Percentiles rank a stretch among this genome's conserved stretches.
Conservation (phyloP, 345 rosid species). For the Litchi chinensis region DNA sequence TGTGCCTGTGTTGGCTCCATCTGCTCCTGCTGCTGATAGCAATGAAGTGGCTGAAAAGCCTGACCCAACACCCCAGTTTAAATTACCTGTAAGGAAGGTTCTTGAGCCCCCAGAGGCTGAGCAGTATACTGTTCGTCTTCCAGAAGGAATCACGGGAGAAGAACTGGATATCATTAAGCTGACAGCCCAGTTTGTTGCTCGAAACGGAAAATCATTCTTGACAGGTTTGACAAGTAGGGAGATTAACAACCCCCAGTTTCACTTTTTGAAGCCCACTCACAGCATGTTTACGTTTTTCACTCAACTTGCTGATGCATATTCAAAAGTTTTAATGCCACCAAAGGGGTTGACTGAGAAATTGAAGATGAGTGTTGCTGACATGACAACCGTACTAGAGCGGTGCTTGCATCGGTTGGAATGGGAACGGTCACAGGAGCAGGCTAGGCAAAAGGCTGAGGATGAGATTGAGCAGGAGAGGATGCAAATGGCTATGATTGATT, state of each 20-base stretch:
- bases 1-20: slow-evolving; percentile 28
- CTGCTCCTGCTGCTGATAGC: slow-evolving; percentile 28
- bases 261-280: slow-evolving; percentile 64
- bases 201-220: slow-evolving; percentile 62
- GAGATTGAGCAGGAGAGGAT: slow-evolving; percentile 67
- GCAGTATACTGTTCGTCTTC: slow-evolving; percentile 60
- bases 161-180: slow-evolving; percentile 67
- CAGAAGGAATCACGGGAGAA: slow-evolving; percentile 71
- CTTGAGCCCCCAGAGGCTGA: slow-evolving; percentile 64
- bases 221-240: slow-evolving; percentile 62
- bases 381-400: slow-evolving; percentile 62
- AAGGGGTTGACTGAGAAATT: slow-evolving; percentile 58
- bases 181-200: slow-evolving; percentile 69
- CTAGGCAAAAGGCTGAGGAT: slow-evolving; percentile 68
- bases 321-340: slow-evolving; percentile 63
- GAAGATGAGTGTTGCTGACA: slow-evolving; percentile 45
- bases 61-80: slow-evolving; percentile 50
- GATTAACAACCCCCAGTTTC: slow-evolving; percentile 61
- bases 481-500: slow-evolving; percentile 74
- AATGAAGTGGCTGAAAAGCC: slow-evolving; percentile 28
- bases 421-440: slow-evolving; percentile 73
- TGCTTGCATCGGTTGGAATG: slow-evolving; percentile 65
- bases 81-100: slow-evolving; percentile 42
- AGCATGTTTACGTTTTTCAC: slow-evolving; percentile 66
- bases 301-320: slow-evolving; percentile 64